These are phyloP conservation scores for Cerrena zonata DNA, from an alignment of 1,284 basidiomycete genomes.

Conservation along the genomic window DNA sequence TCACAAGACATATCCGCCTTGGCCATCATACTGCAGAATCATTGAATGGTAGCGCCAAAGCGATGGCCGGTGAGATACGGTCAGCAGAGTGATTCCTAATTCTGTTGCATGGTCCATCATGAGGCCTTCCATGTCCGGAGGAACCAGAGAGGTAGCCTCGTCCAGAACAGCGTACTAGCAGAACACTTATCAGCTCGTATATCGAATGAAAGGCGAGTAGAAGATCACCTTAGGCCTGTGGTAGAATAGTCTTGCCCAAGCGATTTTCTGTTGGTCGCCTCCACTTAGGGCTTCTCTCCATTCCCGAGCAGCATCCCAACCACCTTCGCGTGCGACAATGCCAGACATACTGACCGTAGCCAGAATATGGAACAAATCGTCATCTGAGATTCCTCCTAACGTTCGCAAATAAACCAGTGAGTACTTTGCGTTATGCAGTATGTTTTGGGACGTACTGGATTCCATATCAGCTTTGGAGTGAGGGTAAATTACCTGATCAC, in stretches of 20 bases:
- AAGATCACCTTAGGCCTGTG: slow-evolving; percentile 79
- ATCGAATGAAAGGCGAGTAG: background rate
- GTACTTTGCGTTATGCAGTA: slow-evolving; percentile 9
- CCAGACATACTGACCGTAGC: slow-evolving; percentile 79
- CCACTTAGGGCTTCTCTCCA: slow-evolving; percentile 92
- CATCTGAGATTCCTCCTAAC: slow-evolving; percentile 67
- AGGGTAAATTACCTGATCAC: slow-evolving; percentile 89
- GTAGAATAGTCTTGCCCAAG: slow-evolving; percentile 95
- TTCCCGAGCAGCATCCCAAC: slow-evolving; percentile 84
- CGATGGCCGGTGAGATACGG: slow-evolving; percentile 87
- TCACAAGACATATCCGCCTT: slow-evolving; percentile 81
- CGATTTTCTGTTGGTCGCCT: slow-evolving; percentile 86
- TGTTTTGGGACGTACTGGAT: slow-evolving; percentile 43
- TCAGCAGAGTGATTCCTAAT: slow-evolving; percentile 84
- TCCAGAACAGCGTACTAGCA: slow-evolving; percentile 89
- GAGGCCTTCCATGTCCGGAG: slow-evolving; percentile 84
- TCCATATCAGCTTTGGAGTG: slow-evolving; percentile 77
- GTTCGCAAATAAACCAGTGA: slow-evolving; percentile 1
- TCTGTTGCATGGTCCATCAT: slow-evolving; percentile 94
- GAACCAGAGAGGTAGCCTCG: slow-evolving; percentile 92
- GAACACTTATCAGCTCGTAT: background rate
- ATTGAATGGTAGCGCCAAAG: slow-evolving; percentile 93
- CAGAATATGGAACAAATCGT: slow-evolving; percentile 71
- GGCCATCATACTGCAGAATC: slow-evolving; percentile 85
- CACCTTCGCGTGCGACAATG: slow-evolving; percentile 92